Percentiles rank a stretch among this genome's conserved stretches.
Conservation (phyloP, 1,139 yeast species). For the Tardiomyces digboiensis region DNA sequence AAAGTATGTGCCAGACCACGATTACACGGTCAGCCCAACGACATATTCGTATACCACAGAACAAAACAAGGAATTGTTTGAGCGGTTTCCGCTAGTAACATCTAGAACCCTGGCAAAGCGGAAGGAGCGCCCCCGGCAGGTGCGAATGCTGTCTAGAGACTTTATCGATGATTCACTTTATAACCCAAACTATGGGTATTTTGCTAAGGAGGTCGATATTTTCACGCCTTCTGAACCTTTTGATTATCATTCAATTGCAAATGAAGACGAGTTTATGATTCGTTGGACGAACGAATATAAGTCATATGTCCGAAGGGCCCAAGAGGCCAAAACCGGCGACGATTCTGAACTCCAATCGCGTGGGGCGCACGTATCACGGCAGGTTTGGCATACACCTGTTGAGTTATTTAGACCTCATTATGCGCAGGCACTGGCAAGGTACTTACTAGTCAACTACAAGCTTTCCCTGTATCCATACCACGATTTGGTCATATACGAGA, state of each 20-base stretch:
- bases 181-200: slow-evolving; percentile 76
- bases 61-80: slow-evolving; percentile 30
- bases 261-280: slow-evolving; percentile 62
- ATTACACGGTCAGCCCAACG: slow-evolving; percentile 24
- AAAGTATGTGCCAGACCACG: slow-evolving; percentile 12
- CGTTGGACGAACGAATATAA: slow-evolving; percentile 62
- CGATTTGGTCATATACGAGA: slow-evolving; percentile 68
- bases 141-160: slow-evolving; percentile 65
- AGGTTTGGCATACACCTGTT: slow-evolving; percentile 88
- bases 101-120: slow-evolving; percentile 39
- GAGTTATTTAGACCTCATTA: slow-evolving; percentile 72
- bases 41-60: slow-evolving; percentile 23
- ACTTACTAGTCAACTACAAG: slow-evolving; percentile 60
- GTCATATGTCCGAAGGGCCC: slow-evolving; percentile 34
- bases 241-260: slow-evolving; percentile 45
- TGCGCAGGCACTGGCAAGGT: slow-evolving; percentile 77
- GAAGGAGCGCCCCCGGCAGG: slow-evolving; percentile 45
- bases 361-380: slow-evolving; percentile 40
- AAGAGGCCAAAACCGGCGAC: slow-evolving; percentile 5
- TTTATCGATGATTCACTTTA: slow-evolving; percentile 81
- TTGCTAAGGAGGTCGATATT: slow-evolving; percentile 68
- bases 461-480: slow-evolving; percentile 54
- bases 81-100: slow-evolving; percentile 37
- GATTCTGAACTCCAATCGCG: slow-evolving; percentile 6
- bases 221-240: slow-evolving; percentile 41